Evolutionary conservation across 2,329 filamentous ascomycete genomes (phyloP), one percentile per base, ranked within the genome.

Genomic region (Colletotrichum sp.): DNA sequence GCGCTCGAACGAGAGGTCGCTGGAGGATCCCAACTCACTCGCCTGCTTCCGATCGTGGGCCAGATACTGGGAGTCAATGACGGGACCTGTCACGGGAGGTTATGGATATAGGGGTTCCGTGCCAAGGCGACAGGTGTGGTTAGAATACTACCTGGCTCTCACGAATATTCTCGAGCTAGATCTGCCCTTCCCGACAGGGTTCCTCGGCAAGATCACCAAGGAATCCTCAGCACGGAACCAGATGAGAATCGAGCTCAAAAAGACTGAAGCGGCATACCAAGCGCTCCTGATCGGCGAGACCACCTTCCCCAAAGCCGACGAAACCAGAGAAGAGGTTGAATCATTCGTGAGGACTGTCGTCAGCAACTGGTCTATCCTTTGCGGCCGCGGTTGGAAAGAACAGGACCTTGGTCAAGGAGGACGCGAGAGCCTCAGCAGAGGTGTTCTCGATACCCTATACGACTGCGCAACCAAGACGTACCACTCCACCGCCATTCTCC

Each of bases 381-480:
- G 94, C 79, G 95, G 96, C 9, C 91, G 93, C 32, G 91, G 91
- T 18, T 98, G 96, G 96, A 90, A 89, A 57, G 94, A 98, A 78
- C 87, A 92, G 70, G 95, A 98, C 79, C 89, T 98, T 32, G 96
- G 95, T 5, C 92, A 93, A 80, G 95, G 95, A 8, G 96, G 96
- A 10, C 94, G 95, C 80, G 92, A 93, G 81, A 92, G 90, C 26
- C 87, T 96, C 21, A 94, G 94, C 78, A 92, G 94, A 70, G 93
- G 93, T 67, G 92, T 98, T 36, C 90, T 99, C 55, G 96, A 97
- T 84, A 95, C 96, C 32, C 89, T 99, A 8, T 99, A 99, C 84
- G 94, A 94, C 52, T 95, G 96, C 26, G 95, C 96, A 9, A 95
- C 94, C 12, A 98, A 97, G 84, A 98, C 96, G 0, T 99, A 97